Conservation (phyloP, 2,329 filamentous ascomycete species). For the Volutella citrinella region DNA sequence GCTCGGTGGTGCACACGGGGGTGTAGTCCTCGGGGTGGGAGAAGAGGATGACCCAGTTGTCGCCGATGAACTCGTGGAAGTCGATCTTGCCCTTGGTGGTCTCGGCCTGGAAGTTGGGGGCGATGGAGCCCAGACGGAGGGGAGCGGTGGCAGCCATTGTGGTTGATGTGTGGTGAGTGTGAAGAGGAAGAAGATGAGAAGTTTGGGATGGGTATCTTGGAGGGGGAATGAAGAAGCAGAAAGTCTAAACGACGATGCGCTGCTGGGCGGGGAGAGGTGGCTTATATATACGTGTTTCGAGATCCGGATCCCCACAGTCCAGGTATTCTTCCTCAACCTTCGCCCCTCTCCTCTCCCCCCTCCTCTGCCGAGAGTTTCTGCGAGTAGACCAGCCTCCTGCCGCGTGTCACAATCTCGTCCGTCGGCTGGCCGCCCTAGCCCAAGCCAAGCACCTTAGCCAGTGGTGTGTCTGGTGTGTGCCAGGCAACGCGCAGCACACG, state of each 20-base stretch:
- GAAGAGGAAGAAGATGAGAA: not conserved
- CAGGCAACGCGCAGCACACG: no score
- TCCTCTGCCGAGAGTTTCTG: no score
- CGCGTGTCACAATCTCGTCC: no score
- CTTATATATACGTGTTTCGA: not conserved
- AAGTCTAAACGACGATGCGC: not conserved
- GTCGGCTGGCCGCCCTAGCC: no score
- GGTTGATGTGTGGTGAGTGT: conserved; percentile 4
- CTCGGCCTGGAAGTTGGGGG: conserved; percentile 81
- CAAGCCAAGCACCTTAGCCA: no score
- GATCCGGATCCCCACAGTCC: not conserved
- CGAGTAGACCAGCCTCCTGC: no score
- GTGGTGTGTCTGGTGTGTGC: no score
- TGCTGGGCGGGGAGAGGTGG: not conserved
- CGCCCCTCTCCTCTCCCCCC: no score
- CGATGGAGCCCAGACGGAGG: conserved; percentile 63
- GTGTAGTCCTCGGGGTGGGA: conserved; percentile 90
- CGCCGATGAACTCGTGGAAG: conserved; percentile 78
- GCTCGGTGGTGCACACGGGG: conserved; percentile 92
- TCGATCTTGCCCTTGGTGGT: conserved; percentile 76
- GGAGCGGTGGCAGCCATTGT: conserved; percentile 32
- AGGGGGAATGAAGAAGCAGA: conserved; percentile 1
- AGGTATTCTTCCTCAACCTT: no score
- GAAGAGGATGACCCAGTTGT: conserved; percentile 80
- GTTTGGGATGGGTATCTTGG: not conserved